Base-by-base conservation (phyloP, 257 asterid genomes). In the Solanum stenotomum region DNA sequence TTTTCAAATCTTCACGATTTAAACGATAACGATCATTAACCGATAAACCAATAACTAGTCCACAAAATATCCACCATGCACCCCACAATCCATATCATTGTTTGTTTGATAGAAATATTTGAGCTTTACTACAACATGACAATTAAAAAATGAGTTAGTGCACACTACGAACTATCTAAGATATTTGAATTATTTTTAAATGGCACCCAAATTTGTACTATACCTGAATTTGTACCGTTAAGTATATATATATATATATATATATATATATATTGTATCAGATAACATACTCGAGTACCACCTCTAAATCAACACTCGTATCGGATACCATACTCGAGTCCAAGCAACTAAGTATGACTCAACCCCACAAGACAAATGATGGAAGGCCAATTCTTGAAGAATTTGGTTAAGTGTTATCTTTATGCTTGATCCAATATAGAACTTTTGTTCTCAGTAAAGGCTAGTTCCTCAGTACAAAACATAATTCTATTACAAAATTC, bases 401-500 rank as follows among this genome's bases (percentile, higher is more conserved):
- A 49, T 25, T 79, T 34, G 84, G 76, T 20, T 0, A 16, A n/a
- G 56, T 31, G 65, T 65, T 4, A 46, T 71, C 33, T 59, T 83
- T 72, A 63, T 67, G 72, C 27, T 87, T 77, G 78, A 83, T 89
- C 88, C 86, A 91, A 91, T 91, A 84, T 67, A 63, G 15, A 52
- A 87, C 89, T 25, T 86, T 91, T 85, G 67, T 63, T 79, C 78
- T 63, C 67, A 84, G 90, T 85, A 68, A 75, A 79, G 65, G 85
- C 74, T 83, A 81, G 86, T 86, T 88, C 78, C 87, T 89, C 44
- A 87, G 84, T 91, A 92, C 91, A 92, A 90, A 87, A 88, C 91
- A 88, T 83, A 85, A 90, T 85, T 90, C 92, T 86, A 90, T 90
- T 89, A 91, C 96, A 92, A 88, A 90, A 90, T 88, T 84, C 89